phyloP scores from a whole-genome alignment of 352 stramenopile species.

The Phytophthora cajani region DNA sequence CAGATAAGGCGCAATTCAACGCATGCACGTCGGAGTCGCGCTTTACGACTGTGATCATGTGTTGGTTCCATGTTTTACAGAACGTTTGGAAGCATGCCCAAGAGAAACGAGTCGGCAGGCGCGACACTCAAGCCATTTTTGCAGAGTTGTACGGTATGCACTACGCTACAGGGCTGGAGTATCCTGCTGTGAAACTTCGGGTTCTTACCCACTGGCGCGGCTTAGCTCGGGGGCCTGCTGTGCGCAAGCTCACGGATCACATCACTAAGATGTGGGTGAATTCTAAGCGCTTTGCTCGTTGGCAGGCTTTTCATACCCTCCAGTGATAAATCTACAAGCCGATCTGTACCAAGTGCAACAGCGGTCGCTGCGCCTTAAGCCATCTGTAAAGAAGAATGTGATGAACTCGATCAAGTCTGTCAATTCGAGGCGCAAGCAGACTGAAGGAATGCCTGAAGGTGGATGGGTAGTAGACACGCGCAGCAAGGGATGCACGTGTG shows the following conservation, averaged over 20 bases:
- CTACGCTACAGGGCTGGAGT: neutral
- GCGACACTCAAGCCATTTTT: conserved; percentile 6
- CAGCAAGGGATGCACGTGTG: neutral
- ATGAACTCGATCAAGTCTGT: neutral
- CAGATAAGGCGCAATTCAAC: too few species aligned
- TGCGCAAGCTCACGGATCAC: conserved; percentile 2
- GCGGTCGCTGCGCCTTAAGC: neutral
- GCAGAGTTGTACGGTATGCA: conserved; percentile 10
- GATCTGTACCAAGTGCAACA: conserved; percentile 6
- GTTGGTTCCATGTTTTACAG: conserved; percentile 8
- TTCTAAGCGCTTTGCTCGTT: neutral
- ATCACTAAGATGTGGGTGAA: conserved; percentile 11
- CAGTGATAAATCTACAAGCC: neutral
- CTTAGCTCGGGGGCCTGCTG: neutral
- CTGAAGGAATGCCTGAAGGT: conserved; percentile 2
- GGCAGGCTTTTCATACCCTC: conserved; percentile 6
- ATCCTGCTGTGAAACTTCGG: neutral
- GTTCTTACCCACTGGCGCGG: neutral
- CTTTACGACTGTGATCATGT: conserved; percentile 3
- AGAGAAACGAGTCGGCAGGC: neutral
- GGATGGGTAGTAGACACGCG: conserved; percentile 3
- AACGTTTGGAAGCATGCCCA: conserved; percentile 8
- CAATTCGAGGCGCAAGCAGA: conserved; percentile 5
- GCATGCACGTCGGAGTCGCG: too few species aligned
- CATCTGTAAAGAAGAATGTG: neutral